Base-by-base conservation (phyloP, 176 grass and related monocot species). In the Lolium perenne region DNA sequence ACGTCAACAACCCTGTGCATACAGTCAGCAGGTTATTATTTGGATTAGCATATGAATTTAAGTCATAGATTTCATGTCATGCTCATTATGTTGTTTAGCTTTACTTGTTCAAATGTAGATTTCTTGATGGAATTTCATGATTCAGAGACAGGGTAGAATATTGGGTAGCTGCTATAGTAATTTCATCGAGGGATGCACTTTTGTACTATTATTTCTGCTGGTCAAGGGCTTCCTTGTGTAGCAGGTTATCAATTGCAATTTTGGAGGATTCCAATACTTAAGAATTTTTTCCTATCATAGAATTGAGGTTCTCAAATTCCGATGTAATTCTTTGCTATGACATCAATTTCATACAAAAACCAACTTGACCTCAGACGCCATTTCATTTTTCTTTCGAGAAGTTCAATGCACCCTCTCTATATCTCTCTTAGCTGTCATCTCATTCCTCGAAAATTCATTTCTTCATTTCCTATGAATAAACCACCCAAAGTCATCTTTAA, bases 131-230 rank as follows among this genome's bases (percentile, higher is more conserved):
- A 49, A 70, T 70, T 78, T 23, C 25, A n/a, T 57, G 46, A 85
- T 80, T 76, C 29, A n/a, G 8, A 80, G 71, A 84, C 35, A 84
- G 21, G 75, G 17, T 74, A 74, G 76, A 89, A 58, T 59, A 85
- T 80, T 67, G 35, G 73, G 22, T 56, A 61, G 13, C 20, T 49
- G 82, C 25, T 83, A 59, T 7, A 60, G 64, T 59, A 70, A 59
- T 50, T 78, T 76, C 48, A 76, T 32, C 25, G 4, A 56, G 1
- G 63, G 62, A 47, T 41, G 77, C 23, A 85, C 26, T 50, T 53
- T 49, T 16, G 1, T 85, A 54, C 29, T 32, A 38, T 86, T 78
- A 38, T 22, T 74, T 16, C 15, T 89, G 6, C 5, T 35, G 10
- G 22, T 66, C 13, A 66, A 38, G 29, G 63, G 63, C 6, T 15